phyloP scores from a whole-genome alignment of 1,284 basidiomycete species.

The Sporisorium iseilematis-ciliati region DNA sequence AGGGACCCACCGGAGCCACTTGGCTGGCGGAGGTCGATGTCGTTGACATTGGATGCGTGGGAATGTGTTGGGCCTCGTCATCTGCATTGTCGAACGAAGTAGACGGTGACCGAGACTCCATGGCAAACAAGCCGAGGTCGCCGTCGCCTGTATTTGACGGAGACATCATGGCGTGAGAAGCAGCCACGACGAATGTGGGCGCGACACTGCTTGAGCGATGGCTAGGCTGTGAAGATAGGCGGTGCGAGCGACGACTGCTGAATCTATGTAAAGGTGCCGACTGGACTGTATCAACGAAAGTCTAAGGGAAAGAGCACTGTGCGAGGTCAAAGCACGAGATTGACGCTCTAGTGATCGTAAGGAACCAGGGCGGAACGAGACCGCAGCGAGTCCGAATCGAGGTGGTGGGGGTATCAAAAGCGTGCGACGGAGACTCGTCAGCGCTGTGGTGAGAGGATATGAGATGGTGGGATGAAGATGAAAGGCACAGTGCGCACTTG shows the following conservation, averaged over 20 bases:
- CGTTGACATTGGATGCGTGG: slow-evolving; percentile 16
- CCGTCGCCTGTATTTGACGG: slow-evolving; percentile 37
- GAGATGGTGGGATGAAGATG: slow-evolving; percentile 6
- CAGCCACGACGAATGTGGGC: slow-evolving; percentile 13
- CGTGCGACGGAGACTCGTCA: too few species aligned
- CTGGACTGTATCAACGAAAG: neutral
- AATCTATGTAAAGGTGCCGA: neutral
- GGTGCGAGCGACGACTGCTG: neutral
- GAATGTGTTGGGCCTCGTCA: slow-evolving; percentile 3
- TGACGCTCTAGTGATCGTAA: neutral
- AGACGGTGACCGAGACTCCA: slow-evolving; percentile 39
- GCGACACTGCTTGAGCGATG: neutral
- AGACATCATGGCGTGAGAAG: slow-evolving; percentile 8
- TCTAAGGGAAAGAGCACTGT: slow-evolving; percentile 2
- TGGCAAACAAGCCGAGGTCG: slow-evolving; percentile 43
- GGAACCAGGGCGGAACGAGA: neutral
- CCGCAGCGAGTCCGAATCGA: neutral
- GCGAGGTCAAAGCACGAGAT: neutral
- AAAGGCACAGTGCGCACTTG: neutral
- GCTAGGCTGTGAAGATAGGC: neutral
- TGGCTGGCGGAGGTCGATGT: neutral
- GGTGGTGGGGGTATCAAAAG: too few species aligned
- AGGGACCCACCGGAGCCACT: neutral
- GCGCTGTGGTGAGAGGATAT: neutral
- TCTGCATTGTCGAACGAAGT: slow-evolving; percentile 28